Base-by-base conservation (phyloP, 805 yeast species). In the Metschnikowia vanudenii region DNA sequence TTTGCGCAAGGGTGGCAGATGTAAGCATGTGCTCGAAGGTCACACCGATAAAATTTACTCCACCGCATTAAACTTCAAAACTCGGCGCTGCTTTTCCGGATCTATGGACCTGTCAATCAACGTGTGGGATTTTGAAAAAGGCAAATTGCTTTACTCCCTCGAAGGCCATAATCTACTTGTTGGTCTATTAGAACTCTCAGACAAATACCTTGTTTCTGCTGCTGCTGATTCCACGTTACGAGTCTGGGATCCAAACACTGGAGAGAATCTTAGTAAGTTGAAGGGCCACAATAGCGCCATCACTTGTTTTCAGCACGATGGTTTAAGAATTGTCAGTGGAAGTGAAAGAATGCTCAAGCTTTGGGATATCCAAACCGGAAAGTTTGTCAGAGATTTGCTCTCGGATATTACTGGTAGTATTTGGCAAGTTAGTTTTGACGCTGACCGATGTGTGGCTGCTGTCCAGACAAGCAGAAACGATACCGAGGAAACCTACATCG, bases 151-250 rank as follows among this genome's bases (percentile, higher is more conserved):
- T 40, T 73, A 81, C 37, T 79, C 88, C 0, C 69, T 92, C 38
- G 89, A 84, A 46, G 97, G 97, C 1, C 99, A 94, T 64, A 82
- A 88, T 1, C 87, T 92, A 11, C 69, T 94, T 17, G 99, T 94
- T 13, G 99, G 98, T 0, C 71, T 94, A 37, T 73, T 92, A 22
- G 88, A 88, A 37, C 76, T 91, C 8, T 82, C 89, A 5, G 82
- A 85, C 20, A 81, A 84, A 30, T 82, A 81, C 39, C 71, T 94
- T 11, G 96, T 92, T 1, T 85, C 96, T 37, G 99, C 97, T 0
- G 98, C 97, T 2, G 98, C 98, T 0, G 99, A 94, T 64, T 81
- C 94, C 3, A 84, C 97, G 0, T 74, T 94, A 35, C 76, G 97
- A 42, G 84, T 92, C 1, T 94, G 99, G 99, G 86, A 94, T 60